Conservation (phyloP, 2,329 filamentous ascomycete species). For the Penicillium digitatum region DNA sequence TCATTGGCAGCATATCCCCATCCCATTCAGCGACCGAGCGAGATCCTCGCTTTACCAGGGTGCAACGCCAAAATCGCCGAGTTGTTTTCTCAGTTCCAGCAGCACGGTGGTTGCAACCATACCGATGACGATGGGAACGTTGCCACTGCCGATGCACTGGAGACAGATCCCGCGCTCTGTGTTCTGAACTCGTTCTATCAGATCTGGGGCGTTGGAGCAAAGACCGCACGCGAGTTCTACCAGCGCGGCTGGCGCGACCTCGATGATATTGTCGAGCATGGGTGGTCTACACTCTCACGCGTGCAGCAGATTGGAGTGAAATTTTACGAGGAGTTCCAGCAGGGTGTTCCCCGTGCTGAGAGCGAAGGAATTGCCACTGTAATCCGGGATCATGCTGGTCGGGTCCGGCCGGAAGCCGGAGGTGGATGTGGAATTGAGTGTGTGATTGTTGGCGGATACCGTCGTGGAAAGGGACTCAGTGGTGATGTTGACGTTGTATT, state of each 20-base stretch:
- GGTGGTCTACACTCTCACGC: conserved; percentile 69
- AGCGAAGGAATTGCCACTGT: conserved; percentile 64
- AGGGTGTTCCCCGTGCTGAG: conserved; percentile 67
- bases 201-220: conserved; percentile 88
- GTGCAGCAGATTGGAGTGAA: conserved; percentile 93
- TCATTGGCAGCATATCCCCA: conserved; percentile 76
- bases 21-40: conserved; percentile 44
- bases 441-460: conserved; percentile 73
- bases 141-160: conserved; percentile 60
- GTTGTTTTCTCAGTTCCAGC: conserved; percentile 72
- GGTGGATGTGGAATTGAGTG: conserved; percentile 53
- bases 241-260: conserved; percentile 73
- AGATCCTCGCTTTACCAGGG: conserved; percentile 61
- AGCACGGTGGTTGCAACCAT: conserved; percentile 25
- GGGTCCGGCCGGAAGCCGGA: conserved; percentile 49
- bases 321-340: conserved; percentile 79
- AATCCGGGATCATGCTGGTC: conserved; percentile 64
- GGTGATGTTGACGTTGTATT: conserved; percentile 86
- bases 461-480: conserved; percentile 67
- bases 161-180: conserved; percentile 60
- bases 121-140: conserved; percentile 53
- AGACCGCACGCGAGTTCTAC: conserved; percentile 73
- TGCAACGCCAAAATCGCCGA: conserved; percentile 76
- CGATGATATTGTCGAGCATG: conserved; percentile 79
- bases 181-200: conserved; percentile 69